phyloP scores from a whole-genome alignment of 495 filamentous ascomycete species.

The Trichoderma orchidacearum region DNA sequence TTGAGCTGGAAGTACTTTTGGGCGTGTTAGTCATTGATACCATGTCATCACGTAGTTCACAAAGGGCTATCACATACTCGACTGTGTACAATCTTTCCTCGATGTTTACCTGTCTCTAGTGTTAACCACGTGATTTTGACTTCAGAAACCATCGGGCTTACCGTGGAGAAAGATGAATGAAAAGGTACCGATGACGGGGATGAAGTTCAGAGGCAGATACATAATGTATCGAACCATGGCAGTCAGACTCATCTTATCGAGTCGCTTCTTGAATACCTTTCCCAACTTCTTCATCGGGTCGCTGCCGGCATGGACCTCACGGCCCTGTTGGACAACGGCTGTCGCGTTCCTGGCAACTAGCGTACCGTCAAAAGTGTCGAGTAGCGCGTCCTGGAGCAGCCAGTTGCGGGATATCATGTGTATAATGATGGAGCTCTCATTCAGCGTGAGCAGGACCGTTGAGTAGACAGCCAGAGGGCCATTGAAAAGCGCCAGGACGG shows the following conservation, averaged over 20 bases:
- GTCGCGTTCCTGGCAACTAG: conserved; percentile 42
- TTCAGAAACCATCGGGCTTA: conserved; percentile 8
- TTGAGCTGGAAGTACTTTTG: conserved; percentile 80
- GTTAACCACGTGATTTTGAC: not conserved
- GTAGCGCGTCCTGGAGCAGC: conserved; percentile 61
- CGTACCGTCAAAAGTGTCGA: conserved; percentile 87
- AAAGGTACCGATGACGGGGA: conserved; percentile 76
- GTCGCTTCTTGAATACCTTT: conserved; percentile 54
- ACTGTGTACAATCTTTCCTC: conserved; percentile 15
- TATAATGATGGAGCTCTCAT: conserved; percentile 69
- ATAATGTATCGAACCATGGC: conserved; percentile 58
- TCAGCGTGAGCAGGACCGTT: conserved; percentile 63
- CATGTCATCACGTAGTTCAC: not conserved
- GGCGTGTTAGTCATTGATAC: not conserved
- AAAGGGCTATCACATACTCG: conserved; percentile 10
- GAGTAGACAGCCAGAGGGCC: conserved; percentile 73
- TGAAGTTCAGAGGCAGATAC: conserved; percentile 82
- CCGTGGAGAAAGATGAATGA: conserved; percentile 71
- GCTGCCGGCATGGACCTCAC: conserved; percentile 49
- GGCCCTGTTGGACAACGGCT: conserved; percentile 51
- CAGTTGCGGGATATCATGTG: conserved; percentile 61
- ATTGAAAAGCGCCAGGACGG: conserved; percentile 66
- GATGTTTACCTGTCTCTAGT: not conserved
- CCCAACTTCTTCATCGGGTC: conserved; percentile 60
- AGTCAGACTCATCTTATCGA: conserved; percentile 49